Evolutionary conservation across 1,284 basidiomycete genomes (phyloP), one percentile per base, ranked within the genome.

Genomic region (Butyriboletus appendiculatus): DNA sequence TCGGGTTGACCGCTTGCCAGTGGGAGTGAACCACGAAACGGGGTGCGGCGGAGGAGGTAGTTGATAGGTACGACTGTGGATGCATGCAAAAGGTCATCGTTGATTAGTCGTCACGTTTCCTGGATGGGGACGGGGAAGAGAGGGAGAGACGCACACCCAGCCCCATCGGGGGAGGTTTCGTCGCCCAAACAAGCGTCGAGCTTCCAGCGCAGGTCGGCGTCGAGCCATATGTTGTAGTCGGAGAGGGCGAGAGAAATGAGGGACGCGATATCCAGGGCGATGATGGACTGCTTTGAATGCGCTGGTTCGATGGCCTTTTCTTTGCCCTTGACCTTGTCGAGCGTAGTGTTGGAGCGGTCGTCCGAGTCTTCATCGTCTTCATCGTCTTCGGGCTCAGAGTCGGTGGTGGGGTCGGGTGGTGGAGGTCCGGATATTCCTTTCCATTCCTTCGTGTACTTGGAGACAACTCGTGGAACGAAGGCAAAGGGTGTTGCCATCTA

Each of bases 211-310:
- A 89, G 63, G 48, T 82, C 81, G 0, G 76, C 63, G 58, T 87
- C 76, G 2, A 67, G 62, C 85, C 84, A 89, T 7, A 89, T 64
- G 8, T 77, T 75, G 66, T 86, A 78, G 62, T 88, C 81, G 7
- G 87, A 86, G n/a, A 90, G 70, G 0, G 86, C 76, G 7, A 90
- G 77, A 16, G 72, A 73, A 30, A 86, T 56, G 22, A 88, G 71
- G 5, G 68, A 64, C 3, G 74, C 75, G 43, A 79, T 75, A 55
- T 85, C 84, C 45, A 77, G 74, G 22, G 79, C 64, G 9, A 66
- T 48, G 40, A 50, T 44, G 15, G 59, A 52, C 42, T 54, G 57
- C 45, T 60, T 62, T 9, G 30, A 26, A 14, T 44, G 24, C 12
- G 46, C 20, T 4, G 9, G 42, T 48, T 62, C 58, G 45, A 50